phyloP scores from a whole-genome alignment of 176 grass and related monocot genomes.

The Rhynchospora pubera region DNA sequence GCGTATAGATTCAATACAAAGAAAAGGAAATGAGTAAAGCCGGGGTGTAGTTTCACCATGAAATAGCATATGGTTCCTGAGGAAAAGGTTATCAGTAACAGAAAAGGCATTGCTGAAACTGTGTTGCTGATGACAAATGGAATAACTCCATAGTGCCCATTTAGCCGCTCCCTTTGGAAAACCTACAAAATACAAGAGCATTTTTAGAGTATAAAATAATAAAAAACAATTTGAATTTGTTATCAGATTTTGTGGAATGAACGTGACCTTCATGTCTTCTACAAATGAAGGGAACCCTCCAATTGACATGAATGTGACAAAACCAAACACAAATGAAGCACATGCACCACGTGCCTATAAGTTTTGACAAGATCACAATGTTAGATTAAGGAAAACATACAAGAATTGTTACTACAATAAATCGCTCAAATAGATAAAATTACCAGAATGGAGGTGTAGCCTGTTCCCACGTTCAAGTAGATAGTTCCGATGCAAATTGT shows the following conservation, averaged over 20 bases:
- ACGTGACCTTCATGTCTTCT: constrained; percentile 98
- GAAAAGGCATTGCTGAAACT: constrained; percentile 78
- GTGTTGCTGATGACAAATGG: constrained; percentile 95
- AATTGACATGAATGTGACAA: constrained; percentile 99
- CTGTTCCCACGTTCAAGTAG: constrained; percentile 84
- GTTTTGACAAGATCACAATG: neutral
- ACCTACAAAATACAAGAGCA: constrained; percentile 44
- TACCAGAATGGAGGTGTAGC: constrained; percentile 93
- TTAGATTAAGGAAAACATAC: neutral
- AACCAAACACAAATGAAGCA: constrained; percentile 84
- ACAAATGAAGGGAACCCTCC: constrained; percentile 99
- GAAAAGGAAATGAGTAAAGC: constrained; percentile 81
- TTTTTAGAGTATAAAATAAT: neutral
- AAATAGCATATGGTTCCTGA: constrained; percentile 92
- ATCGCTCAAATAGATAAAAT: neutral
- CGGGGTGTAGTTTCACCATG: constrained; percentile 86
- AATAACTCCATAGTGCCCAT: constrained; percentile 86
- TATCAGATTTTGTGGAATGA: neutral
- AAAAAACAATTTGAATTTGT: constrained; percentile 1
- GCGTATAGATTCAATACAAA: constrained; percentile 76
- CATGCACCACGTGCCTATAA: constrained; percentile 72
- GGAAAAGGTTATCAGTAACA: constrained; percentile 75
- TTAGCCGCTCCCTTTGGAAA: constrained; percentile 90
- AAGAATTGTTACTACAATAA: neutral
- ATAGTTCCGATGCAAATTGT: constrained; percentile 97